These are phyloP conservation scores for Gnaphalium uliginosum DNA, from an alignment of 129 eudicot genomes.

Conservation along the genomic window DNA sequence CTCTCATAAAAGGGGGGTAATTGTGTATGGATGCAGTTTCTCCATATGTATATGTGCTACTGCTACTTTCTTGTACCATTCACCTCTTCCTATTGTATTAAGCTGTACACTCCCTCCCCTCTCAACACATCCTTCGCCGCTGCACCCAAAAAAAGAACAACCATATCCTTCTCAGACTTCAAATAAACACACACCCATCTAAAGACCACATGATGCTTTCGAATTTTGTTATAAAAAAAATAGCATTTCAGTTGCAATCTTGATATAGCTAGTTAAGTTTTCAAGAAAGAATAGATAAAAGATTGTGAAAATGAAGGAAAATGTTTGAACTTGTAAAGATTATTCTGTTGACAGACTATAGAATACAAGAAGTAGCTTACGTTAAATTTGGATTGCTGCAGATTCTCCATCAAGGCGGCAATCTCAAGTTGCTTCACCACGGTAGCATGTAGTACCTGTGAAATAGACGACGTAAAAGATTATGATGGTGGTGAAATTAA, in stretches of 20 bases:
- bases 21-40: slow-evolving; percentile 32
- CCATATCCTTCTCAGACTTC: neutral
- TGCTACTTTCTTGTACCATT: slow-evolving; percentile 12
- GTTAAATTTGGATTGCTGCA: slow-evolving; percentile 54
- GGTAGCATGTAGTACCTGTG: slow-evolving; percentile 69
- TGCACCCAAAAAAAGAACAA: slow-evolving; percentile 6
- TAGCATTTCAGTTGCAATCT: neutral
- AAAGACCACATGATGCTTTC: neutral
- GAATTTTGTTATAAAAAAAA: neutral
- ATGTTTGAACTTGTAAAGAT: neutral
- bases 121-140: slow-evolving; percentile 35
- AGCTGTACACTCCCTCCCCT: slow-evolving; percentile 30
- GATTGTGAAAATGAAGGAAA: neutral
- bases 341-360: neutral
- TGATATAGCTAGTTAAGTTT: neutral
- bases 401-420: slow-evolving; percentile 53
- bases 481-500: neutral
- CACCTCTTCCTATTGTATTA: slow-evolving; percentile 33
- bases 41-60: slow-evolving; percentile 27
- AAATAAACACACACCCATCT: neutral
- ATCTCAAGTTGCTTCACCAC: slow-evolving; percentile 75
- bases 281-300: too few relatives aligned
- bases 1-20: slow-evolving; percentile 24
- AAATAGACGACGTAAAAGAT: neutral
- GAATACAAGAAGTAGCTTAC: slow-evolving; percentile 36